These are phyloP conservation scores for Phytophthora palmivora DNA, from an alignment of 352 stramenopile species.

Conservation along the genomic window DNA sequence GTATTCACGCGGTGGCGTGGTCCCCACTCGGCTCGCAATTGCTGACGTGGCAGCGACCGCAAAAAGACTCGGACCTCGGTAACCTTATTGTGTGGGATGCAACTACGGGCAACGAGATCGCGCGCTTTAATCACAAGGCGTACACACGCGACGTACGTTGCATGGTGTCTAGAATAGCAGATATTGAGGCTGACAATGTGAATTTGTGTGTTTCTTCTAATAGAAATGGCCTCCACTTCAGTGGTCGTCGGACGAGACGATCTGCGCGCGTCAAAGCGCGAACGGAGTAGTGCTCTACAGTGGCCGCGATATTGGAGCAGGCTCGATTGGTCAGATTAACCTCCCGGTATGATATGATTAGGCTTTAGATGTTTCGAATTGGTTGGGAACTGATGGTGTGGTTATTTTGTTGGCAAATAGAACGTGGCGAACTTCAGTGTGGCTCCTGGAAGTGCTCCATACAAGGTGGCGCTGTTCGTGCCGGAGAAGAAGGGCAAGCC, in stretches of 20 bases:
- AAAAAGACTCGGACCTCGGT: conserved; percentile 71
- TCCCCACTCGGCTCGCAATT: conserved; percentile 85
- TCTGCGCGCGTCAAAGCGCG: conserved; percentile 77
- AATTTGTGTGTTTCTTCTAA: background rate
- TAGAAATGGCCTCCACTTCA: conserved; percentile 92
- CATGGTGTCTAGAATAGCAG: background rate
- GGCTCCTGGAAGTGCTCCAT: conserved; percentile 74
- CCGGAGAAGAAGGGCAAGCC: conserved; percentile 92
- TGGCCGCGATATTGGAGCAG: conserved; percentile 60
- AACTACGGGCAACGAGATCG: conserved; percentile 57
- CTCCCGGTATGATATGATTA: conserved; percentile 52
- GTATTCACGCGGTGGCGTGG: conserved; percentile 82
- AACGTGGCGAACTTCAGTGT: conserved; percentile 87
- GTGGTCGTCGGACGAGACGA: conserved; percentile 91
- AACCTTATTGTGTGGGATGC: conserved; percentile 90
- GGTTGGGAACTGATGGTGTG: conserved; percentile 10
- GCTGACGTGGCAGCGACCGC: conserved; percentile 88
- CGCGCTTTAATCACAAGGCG: conserved; percentile 88
- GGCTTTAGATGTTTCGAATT: background rate
- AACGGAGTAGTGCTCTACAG: conserved; percentile 86
- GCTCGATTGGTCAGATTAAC: conserved; percentile 74
- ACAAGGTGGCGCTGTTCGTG: conserved; percentile 89
- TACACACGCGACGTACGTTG: conserved; percentile 79
- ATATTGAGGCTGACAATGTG: conserved; percentile 6
- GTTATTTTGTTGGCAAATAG: conserved; percentile 33